Evolutionary conservation across 495 filamentous ascomycete genomes (phyloP).

Genomic region (Wilcoxina mikolae): DNA sequence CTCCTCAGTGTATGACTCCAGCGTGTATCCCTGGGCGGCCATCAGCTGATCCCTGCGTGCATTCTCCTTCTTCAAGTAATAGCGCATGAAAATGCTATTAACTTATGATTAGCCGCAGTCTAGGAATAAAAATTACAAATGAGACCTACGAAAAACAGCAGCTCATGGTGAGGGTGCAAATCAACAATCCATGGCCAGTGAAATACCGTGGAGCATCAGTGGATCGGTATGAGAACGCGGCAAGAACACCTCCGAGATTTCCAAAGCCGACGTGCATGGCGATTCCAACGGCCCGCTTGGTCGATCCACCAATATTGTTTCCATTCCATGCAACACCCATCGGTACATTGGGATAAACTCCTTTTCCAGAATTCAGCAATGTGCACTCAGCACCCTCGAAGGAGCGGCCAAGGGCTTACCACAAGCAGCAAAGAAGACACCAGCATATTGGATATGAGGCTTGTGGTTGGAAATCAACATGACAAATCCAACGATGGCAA

Average conservation of each 20-base stretch:
- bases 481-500: constrained; percentile 52
- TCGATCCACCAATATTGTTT: constrained; percentile 67
- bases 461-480: constrained; percentile 43
- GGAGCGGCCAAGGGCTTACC: too few species aligned
- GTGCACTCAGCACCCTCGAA: too few species aligned
- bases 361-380: too few species aligned
- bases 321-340: constrained; percentile 69
- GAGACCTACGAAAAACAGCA: constrained; percentile 29
- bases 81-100: constrained; percentile 37
- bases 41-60: constrained; percentile 34
- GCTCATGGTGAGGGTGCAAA: constrained; percentile 34
- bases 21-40: constrained; percentile 30
- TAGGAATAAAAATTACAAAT: constrained; percentile 30
- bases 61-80: constrained; percentile 50
- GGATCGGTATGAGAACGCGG: constrained; percentile 53
- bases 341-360: constrained; percentile 66
- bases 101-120: constrained; percentile 3
- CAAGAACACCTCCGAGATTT: constrained; percentile 55
- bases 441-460: constrained; percentile 53
- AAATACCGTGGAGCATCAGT: constrained; percentile 45
- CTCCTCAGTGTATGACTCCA: constrained; percentile 36
- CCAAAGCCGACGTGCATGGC: constrained; percentile 74
- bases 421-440: constrained; percentile 49
- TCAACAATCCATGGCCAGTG: constrained; percentile 42
- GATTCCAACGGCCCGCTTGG: constrained; percentile 63